Evolutionary conservation across 225 moss, liverwort and hornwort genomes (phyloP).

Genomic region (Asterella californica): DNA sequence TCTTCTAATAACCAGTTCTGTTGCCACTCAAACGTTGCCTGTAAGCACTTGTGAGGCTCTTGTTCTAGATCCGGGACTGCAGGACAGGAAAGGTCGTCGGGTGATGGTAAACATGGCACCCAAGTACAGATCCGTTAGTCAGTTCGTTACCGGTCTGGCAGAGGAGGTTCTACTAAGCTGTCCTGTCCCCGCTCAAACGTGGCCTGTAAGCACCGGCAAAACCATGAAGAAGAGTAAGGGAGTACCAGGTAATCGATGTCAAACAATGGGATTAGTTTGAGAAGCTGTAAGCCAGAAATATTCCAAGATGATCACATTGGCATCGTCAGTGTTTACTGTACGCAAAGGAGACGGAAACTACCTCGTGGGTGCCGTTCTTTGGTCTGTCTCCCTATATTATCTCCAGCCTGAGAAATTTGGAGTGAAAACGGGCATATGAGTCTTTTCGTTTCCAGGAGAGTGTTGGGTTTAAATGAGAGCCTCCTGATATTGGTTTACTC

Average conservation of each 20-base stretch:
- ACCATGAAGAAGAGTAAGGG: constrained; percentile 53
- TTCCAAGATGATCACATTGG: no score
- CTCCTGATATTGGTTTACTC: no score
- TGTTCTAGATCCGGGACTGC: constrained; percentile 9
- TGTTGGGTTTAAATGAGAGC: no score
- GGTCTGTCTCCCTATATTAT: no score
- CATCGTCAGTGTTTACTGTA: no score
- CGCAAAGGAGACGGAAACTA: no score
- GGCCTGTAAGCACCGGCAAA: constrained; percentile 61
- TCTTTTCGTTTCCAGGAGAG: no score
- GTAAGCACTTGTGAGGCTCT: constrained; percentile 1
- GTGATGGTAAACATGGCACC: not conserved
- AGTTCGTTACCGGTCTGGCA: constrained; percentile 6
- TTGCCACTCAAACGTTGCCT: constrained; percentile 29
- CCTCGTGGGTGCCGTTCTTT: no score
- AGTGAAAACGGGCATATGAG: no score
- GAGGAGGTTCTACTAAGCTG: constrained; percentile 21
- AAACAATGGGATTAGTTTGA: not conserved
- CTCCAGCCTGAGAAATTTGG: no score
- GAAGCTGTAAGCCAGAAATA: no score
- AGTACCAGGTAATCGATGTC: constrained; percentile 52
- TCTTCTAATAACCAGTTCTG: constrained; percentile 27
- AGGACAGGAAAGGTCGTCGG: not conserved
- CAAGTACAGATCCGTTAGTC: constrained; percentile 6
- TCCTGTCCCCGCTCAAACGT: constrained; percentile 42